Evolutionary conservation across 306 rosid species (phyloP), one percentile per base, ranked within the genome.

Genomic region (Trifolium fragiferum): DNA sequence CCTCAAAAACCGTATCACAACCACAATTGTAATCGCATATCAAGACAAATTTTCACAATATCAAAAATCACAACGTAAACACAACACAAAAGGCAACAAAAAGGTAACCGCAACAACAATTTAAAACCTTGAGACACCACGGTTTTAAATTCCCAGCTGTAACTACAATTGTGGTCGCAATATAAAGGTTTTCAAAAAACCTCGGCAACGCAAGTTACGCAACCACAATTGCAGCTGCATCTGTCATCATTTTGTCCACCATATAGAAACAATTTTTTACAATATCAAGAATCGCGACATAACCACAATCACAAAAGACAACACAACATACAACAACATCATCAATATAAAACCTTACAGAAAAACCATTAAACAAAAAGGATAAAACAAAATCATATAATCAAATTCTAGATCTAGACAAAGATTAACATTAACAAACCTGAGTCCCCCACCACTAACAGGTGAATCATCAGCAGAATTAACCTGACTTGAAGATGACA

Each of bases 361-460:
- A 54, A 58, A 6, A 13, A 58, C 13, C 76, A 74, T 19, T 7
- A 12, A 72, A 80, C 66, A 20, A 66, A 75, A 40, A 20, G 15
- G 8, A 80, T 16, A 50, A 57, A 74, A 53, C 74, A 44, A 72
- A 55, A 44, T 46, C 7, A 64, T 50, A 55, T 59, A 2, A 55
- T 65, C 58, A 30, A 53, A 63, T 54, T 68, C 46, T 46, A 49
- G 80, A 85, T 77, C 81, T 23, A 20, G 3, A 78, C 11, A 15
- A 68, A 63, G 55, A 21, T 8, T 4, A 44, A 49, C 12, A 76
- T 44, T 49, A 69, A 66, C 54, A 41, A 66, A 94, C 99, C 99
- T 92, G 84, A 90, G 89, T 51, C 97, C 99, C 2, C 97, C 97
- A 15, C 99, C 99, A 78, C 96, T 92, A 35, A 90, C 97, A 43